A percentile compares a stretch with the other conserved stretches of the same genome.
Conservation (phyloP, 495 filamentous ascomycete genomes). For the Hypoxylon fragiforme region DNA sequence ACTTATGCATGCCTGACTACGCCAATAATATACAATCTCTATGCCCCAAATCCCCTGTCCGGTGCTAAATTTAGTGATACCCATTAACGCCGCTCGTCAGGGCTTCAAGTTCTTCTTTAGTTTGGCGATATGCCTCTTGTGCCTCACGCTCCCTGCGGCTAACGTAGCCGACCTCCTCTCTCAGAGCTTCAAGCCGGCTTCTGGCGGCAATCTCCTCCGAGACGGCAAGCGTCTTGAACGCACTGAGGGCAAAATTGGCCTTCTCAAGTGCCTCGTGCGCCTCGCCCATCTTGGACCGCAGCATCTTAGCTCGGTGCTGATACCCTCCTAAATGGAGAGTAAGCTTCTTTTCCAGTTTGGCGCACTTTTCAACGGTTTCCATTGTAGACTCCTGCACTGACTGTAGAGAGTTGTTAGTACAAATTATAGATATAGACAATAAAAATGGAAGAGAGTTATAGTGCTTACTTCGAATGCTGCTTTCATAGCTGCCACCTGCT, state of each 20-base stretch:
- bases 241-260: slow-evolving; percentile 69
- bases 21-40: slow-evolving; percentile 22
- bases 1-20: not conserved
- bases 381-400: slow-evolving; percentile 71
- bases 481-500: slow-evolving; percentile 61
- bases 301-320: slow-evolving; percentile 77
- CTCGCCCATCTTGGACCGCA: slow-evolving; percentile 80
- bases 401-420: slow-evolving; percentile 51
- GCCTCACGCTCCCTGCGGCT: slow-evolving; percentile 84
- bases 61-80: slow-evolving; percentile 38
- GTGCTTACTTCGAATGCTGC: slow-evolving; percentile 66
- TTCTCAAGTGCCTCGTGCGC: slow-evolving; percentile 76
- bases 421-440: too few relatives aligned
- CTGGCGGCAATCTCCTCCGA: slow-evolving; percentile 76
- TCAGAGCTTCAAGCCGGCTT: slow-evolving; percentile 71
- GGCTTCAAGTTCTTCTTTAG: slow-evolving; percentile 76
- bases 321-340: slow-evolving; percentile 85
- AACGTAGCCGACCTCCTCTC: slow-evolving; percentile 82
- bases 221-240: slow-evolving; percentile 74
- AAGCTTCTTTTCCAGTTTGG: slow-evolving; percentile 94
- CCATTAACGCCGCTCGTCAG: slow-evolving; percentile 50
- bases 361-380: slow-evolving; percentile 72
- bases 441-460: not conserved
- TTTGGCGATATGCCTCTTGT: slow-evolving; percentile 78
- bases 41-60: not conserved